phyloP scores from a whole-genome alignment of 176 grass and related monocot genomes.

The Oryza meyeriana region DNA sequence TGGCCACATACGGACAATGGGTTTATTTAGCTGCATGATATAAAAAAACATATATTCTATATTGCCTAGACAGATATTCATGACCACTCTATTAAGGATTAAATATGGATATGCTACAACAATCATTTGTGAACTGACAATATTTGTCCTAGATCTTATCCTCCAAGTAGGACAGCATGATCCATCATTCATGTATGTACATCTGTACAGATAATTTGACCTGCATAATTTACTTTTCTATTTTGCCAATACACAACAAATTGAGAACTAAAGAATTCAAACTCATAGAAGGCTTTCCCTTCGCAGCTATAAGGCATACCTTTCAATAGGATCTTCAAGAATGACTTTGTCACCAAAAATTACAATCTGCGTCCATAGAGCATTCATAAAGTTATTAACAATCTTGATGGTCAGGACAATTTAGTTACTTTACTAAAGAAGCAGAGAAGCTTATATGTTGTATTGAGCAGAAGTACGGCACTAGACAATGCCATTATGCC shows the following conservation, averaged over 20 bases:
- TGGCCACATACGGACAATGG: neutral
- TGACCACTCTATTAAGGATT: neutral
- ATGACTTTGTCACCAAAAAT: slow-evolving; percentile 90
- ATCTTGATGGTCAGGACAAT: neutral
- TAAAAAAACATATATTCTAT: neutral
- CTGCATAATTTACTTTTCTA: slow-evolving; percentile 11
- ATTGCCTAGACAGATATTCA: slow-evolving; percentile 7
- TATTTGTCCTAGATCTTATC: slow-evolving; percentile 11
- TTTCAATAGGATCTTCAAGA: slow-evolving; percentile 75
- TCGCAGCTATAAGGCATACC: slow-evolving; percentile 37
- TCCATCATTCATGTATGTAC: neutral
- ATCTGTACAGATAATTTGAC: neutral
- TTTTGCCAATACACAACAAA: slow-evolving; percentile 9
- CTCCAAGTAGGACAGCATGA: slow-evolving; percentile 16
- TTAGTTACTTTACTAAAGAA: neutral
- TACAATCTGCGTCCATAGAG: slow-evolving; percentile 65
- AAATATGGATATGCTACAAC: neutral
- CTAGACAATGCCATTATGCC: neutral
- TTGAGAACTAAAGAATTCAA: neutral
- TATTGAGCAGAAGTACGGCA: neutral
- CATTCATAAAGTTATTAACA: slow-evolving; percentile 22
- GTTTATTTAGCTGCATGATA: slow-evolving; percentile 2
- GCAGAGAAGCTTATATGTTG: neutral
- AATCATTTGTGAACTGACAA: slow-evolving; percentile 13
- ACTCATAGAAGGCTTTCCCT: slow-evolving; percentile 10